Conservation (phyloP, 139 green algal species). For the Picochlorum costavermella region DNA sequence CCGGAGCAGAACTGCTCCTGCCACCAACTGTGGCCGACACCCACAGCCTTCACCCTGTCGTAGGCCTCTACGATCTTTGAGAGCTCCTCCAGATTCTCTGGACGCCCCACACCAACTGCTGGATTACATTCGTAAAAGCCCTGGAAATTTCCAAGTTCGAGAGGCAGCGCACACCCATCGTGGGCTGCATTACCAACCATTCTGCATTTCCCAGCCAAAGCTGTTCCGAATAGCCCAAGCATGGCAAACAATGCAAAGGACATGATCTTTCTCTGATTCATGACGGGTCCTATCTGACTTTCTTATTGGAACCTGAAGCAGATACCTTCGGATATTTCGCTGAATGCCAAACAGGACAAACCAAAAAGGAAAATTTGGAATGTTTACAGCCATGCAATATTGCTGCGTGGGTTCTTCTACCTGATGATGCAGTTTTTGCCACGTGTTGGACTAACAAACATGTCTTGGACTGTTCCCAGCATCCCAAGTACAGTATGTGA, state of each 20-base stretch:
- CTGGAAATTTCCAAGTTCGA: conserved; percentile 55
- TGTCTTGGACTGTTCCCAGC: no score
- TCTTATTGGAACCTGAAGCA: no score
- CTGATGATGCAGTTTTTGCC: no score
- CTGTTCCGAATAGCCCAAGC: not conserved
- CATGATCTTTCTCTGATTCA: no score
- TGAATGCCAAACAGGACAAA: no score
- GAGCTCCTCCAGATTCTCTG: conserved; percentile 32
- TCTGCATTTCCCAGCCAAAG: conserved; percentile 17
- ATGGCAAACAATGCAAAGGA: not conserved
- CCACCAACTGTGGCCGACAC: conserved; percentile 58
- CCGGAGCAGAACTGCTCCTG: conserved; percentile 37
- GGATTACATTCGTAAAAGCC: conserved; percentile 44
- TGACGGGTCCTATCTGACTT: no score
- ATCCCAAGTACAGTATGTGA: no score
- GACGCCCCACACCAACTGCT: conserved; percentile 42
- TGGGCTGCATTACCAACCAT: conserved; percentile 17
- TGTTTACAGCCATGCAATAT: no score
- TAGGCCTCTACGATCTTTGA: conserved; percentile 28
- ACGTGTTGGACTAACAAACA: no score
- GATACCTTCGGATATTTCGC: no score
- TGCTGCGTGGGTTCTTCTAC: no score
- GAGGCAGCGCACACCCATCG: conserved; percentile 31
- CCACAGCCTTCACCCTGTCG: conserved; percentile 42
- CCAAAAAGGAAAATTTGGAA: no score